phyloP scores from a whole-genome alignment of 352 stramenopile genomes.

The Pythium plurisporium region DNA sequence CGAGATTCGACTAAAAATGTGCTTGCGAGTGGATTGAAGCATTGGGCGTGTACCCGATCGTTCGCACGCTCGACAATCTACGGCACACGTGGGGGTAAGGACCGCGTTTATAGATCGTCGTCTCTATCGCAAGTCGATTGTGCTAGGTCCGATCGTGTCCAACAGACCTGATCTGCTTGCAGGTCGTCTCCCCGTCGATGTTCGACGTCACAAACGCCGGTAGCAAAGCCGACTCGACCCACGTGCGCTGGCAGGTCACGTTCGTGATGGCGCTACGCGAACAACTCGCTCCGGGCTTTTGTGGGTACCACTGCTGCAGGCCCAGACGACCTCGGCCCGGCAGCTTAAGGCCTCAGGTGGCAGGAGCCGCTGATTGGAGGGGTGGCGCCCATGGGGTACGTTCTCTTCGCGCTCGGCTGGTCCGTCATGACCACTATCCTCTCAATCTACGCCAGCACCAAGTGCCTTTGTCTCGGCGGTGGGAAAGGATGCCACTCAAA shows the following conservation, averaged over 20 bases:
- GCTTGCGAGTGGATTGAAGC: no score
- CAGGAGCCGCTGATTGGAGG: background rate
- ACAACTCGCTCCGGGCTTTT: conserved; percentile 10
- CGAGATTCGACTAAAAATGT: no score
- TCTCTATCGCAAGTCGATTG: background rate
- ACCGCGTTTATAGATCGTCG: no score
- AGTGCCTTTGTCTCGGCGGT: conserved; percentile 19
- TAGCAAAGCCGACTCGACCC: conserved; percentile 16
- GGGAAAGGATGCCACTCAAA: conserved; percentile 12
- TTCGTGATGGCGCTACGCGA: conserved; percentile 11
- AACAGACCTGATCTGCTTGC: no score
- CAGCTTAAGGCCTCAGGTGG: background rate
- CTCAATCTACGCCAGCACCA: conserved; percentile 17
- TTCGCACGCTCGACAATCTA: no score
- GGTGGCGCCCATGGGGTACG: conserved; percentile 12
- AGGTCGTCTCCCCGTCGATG: conserved; percentile 8
- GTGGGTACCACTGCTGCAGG: conserved; percentile 18
- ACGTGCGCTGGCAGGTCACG: conserved; percentile 19
- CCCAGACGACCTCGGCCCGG: conserved; percentile 17
- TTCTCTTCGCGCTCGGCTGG: conserved; percentile 11
- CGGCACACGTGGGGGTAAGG: no score
- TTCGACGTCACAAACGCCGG: conserved; percentile 21
- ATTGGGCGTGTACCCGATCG: no score
- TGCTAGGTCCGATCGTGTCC: no score
- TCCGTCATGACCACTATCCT: conserved; percentile 16